Evolutionary conservation across 345 rosid genomes (phyloP), one percentile per base, ranked within the genome.

Genomic region (Citrus medica): DNA sequence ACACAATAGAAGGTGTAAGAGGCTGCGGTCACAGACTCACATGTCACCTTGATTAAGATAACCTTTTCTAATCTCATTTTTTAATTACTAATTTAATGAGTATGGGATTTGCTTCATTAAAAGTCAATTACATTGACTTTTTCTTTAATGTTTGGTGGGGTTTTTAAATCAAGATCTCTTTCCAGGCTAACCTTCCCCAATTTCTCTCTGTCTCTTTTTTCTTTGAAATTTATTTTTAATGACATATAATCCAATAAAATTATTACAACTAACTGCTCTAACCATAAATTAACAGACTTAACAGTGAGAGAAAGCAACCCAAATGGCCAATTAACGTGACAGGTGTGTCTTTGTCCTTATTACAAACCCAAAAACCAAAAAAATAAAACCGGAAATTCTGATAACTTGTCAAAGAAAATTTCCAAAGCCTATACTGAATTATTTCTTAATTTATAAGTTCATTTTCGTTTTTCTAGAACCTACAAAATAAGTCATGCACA

Each of bases 71-170:
- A 74, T 71, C 77, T 32, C 69, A 30, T 64, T 61, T 70, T 40
- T 40, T 75, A 30, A 69, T 74, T 38, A 60, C 27, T 35, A 55
- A 70, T 77, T 13, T 60, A 61, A 51, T 37, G 27, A 66, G 42
- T 35, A 13, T 25, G 24, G 42, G 67, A 16, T 76, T 78, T 81
- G 66, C 32, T 73, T 8, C 32, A 28, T 17, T 19, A 30, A 80
- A 84, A 78, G 82, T 78, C 85, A 80, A 75, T 16, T 12, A 12
- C 24, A 22, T 79, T 78, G 81, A 84, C 82, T 80, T 78, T 83
- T 77, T 21, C 51, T 33, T 30, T 21, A 6, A 17, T 27, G 78
- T 75, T 82, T 63, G 82, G 77, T 76, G 40, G 55, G 30, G 13
- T 7, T 56, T 32, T 73, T 2, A 13, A 59, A n/a, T 24, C 25